Evolutionary conservation across 148 eudicot genomes (phyloP), one percentile per base, ranked within the genome.

Genomic region (Vaccinium corymbosum): DNA sequence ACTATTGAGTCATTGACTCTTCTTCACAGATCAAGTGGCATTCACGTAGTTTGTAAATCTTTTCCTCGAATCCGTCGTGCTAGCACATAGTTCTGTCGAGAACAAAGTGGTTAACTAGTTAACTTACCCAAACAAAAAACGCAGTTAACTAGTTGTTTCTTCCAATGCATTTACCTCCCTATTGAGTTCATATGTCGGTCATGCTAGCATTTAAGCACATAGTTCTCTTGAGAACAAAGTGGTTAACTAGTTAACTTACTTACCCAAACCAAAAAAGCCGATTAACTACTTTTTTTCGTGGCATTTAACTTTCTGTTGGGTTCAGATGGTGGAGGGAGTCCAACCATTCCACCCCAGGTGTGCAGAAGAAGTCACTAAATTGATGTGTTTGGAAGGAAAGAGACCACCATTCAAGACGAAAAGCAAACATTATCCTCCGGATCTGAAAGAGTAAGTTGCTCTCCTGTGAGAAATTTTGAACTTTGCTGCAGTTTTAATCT

Each of bases 261-360:
- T 42, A 42, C 25, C 59, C 68, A 62, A 62, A 8, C 68, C n/a
- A 7, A 62, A 62, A 61, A 20, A 48, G 81, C 66, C 71, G 6
- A 46, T 74, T 48, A n/a, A n/a, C 49, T 42, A 51, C 61, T 38
- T 51, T 59, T 29, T 42, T 42, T 42, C 73, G 2, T 59, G 81
- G 68, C 71, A 27, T 75, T 57, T 59, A 32, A 13, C 78, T 71
- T 52, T 62, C 52, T 19, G 19, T 75, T 73, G 79, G 68, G 20
- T 82, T 80, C 86, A 97, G 99, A 95, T 97, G 98, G 84, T 94
- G 86, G 98, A 95, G 85, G 99, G 99, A 79, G 84, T 91, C 29
- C 95, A 91, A 64, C 96, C 99, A 84, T 93, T 97, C 86, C 89
- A 94, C 86, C 93, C 97, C 71, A 94, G 90, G 86, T 83, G 94